Evolutionary conservation across 2,329 filamentous ascomycete species (phyloP).

Genomic region (Zymoseptoria brevis): DNA sequence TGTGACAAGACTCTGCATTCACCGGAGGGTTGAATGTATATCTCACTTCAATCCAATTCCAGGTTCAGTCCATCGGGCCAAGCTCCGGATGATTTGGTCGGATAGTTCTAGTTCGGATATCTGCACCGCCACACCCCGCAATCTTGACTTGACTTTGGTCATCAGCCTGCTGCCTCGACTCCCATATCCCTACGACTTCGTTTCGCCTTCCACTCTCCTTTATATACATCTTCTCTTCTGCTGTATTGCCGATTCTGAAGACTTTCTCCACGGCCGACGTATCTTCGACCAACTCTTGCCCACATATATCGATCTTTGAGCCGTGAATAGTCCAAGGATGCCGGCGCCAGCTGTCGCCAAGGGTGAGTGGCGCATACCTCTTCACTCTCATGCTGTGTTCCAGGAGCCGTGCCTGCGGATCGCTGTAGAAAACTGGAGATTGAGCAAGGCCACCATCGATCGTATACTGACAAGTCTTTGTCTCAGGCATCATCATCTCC

Average conservation of each 20-base stretch:
- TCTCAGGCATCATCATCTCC: conserved; percentile 53
- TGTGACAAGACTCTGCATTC: neutral
- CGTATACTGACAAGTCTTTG: conserved; percentile 9
- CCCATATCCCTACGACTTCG: neutral
- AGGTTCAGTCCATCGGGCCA: neutral
- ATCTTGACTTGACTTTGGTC: neutral
- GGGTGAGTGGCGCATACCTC: conserved; percentile 4
- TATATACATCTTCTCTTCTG: neutral
- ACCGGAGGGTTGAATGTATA: too few species aligned
- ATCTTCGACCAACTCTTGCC: neutral
- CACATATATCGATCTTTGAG: neutral
- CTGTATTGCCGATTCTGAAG: neutral
- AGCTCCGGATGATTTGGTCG: neutral
- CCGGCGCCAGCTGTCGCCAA: conserved; percentile 9
- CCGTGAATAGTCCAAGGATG: neutral
- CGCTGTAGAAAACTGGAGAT: neutral
- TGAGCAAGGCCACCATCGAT: neutral
- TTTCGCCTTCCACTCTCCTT: neutral
- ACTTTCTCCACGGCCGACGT: neutral
- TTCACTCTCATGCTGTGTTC: conserved; percentile 1
- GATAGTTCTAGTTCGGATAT: neutral
- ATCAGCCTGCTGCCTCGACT: neutral
- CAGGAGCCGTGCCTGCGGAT: conserved; percentile 4
- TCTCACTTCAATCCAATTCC: too few species aligned
- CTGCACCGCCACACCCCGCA: neutral